phyloP scores from a whole-genome alignment of 257 asterid species.

The Salvia miltiorrhiza region DNA sequence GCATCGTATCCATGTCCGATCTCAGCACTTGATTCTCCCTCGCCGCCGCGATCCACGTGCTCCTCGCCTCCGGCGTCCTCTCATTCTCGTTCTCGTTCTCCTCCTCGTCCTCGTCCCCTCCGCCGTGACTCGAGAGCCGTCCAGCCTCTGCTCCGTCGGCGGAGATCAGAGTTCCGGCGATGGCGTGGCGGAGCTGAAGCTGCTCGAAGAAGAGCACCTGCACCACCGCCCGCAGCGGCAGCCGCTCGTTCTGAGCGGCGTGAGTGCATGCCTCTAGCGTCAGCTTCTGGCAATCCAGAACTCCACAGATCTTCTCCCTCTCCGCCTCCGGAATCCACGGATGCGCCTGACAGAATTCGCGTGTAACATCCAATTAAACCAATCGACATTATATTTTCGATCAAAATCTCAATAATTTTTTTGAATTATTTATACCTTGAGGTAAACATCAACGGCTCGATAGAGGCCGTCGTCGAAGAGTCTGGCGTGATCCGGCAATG shows the following conservation, averaged over 20 bases:
- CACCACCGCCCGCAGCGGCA: slow-evolving; percentile 90
- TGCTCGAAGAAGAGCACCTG: slow-evolving; percentile 96
- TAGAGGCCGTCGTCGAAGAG: slow-evolving; percentile 91
- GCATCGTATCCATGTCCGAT: slow-evolving; percentile 80
- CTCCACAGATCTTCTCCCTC: slow-evolving; percentile 74
- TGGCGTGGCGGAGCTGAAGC: slow-evolving; percentile 97
- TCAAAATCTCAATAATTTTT: neutral
- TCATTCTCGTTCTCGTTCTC: neutral
- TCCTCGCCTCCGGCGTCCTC: slow-evolving; percentile 24
- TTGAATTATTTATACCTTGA: slow-evolving; percentile 53
- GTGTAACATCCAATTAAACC: neutral
- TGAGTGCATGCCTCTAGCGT: slow-evolving; percentile 98
- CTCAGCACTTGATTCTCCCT: slow-evolving; percentile 86
- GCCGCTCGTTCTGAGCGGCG: slow-evolving; percentile 96
- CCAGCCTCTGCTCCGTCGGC: slow-evolving; percentile 37
- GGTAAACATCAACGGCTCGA: slow-evolving; percentile 97
- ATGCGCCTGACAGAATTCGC: slow-evolving; percentile 58
- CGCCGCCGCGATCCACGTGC: slow-evolving; percentile 72
- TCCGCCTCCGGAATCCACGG: slow-evolving; percentile 77
- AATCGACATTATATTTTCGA: neutral
- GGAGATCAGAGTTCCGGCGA: slow-evolving; percentile 64
- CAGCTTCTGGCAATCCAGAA: slow-evolving; percentile 86
- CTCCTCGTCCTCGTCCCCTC: slow-evolving; percentile 26
- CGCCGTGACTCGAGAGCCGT: slow-evolving; percentile 20
- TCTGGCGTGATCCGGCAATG: slow-evolving; percentile 83